These are phyloP conservation scores for Gliomastix tumulicola DNA, from an alignment of 2,329 filamentous ascomycete genomes.

Conservation along the genomic window DNA sequence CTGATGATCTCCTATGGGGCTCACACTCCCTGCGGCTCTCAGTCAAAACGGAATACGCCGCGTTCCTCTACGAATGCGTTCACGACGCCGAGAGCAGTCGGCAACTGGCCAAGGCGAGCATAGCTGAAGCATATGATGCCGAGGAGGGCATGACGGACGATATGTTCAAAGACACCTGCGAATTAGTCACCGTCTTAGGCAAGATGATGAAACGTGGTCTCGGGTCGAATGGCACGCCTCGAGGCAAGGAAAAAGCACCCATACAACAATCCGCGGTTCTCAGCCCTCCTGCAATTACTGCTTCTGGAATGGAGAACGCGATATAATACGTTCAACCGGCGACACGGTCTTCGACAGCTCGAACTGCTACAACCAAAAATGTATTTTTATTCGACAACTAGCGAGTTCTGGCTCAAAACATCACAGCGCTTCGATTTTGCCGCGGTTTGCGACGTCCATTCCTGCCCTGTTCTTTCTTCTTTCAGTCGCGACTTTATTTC, in stretches of 20 bases:
- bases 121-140: slow-evolving; percentile 85
- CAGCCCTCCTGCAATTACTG: slow-evolving; percentile 12
- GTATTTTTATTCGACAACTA: no score
- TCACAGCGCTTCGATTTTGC: no score
- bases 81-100: slow-evolving; percentile 74
- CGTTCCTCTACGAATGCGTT: slow-evolving; percentile 88
- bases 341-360: no score
- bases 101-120: slow-evolving; percentile 71
- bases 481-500: no score
- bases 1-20: slow-evolving; percentile 71
- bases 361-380: no score
- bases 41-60: slow-evolving; percentile 85
- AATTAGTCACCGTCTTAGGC: slow-evolving; percentile 77
- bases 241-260: slow-evolving; percentile 22
- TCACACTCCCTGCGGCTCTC: slow-evolving; percentile 86
- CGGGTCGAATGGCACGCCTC: slow-evolving; percentile 24
- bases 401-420: no score
- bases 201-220: slow-evolving; percentile 80
- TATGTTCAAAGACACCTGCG: slow-evolving; percentile 87
- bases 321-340: no score
- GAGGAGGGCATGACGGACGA: slow-evolving; percentile 91
- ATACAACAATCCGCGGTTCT: no score
- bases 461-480: no score
- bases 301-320: slow-evolving; percentile 35
- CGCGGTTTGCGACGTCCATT: no score